Conservation (phyloP, 163 green algal species). For the Chlamydomonas reinhardtii region DNA sequence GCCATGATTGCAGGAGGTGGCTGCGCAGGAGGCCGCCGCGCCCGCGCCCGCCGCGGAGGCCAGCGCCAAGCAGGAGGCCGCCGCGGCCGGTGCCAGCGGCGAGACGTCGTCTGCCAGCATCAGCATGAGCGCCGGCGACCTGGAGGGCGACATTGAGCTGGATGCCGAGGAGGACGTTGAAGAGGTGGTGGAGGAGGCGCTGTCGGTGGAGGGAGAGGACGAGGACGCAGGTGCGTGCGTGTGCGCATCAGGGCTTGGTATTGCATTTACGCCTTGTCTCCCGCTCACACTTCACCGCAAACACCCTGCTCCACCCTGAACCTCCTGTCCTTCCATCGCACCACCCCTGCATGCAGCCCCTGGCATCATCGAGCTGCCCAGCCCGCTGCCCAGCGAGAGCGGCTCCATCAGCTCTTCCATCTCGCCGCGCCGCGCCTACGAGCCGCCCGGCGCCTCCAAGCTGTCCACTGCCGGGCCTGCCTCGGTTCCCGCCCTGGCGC, state of each 20-base stretch:
- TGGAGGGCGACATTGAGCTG: slow-evolving; percentile 38
- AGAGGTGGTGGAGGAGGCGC: not conserved
- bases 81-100: not conserved
- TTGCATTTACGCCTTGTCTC: too few relatives aligned
- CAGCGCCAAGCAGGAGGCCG: too few relatives aligned
- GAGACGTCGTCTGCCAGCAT: slow-evolving; percentile 13
- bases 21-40: too few relatives aligned
- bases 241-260: too few relatives aligned
- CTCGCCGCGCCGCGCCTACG: not conserved
- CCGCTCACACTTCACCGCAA: too few relatives aligned
- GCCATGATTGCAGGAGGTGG: too few relatives aligned
- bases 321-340: too few relatives aligned
- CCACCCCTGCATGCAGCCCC: too few relatives aligned
- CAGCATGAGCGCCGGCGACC: slow-evolving; percentile 42
- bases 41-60: too few relatives aligned
- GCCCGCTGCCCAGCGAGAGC: slow-evolving; percentile 38
- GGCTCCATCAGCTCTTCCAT: slow-evolving; percentile 15
- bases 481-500: not conserved
- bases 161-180: not conserved
- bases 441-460: slow-evolving; percentile 33
- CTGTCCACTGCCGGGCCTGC: not conserved
- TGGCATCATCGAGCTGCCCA: slow-evolving; percentile 28
- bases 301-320: too few relatives aligned
- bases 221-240: too few relatives aligned
- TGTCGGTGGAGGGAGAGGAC: too few relatives aligned